Base-by-base conservation (phyloP, 305 asterid genomes). In the Fraxinus sp. region DNA sequence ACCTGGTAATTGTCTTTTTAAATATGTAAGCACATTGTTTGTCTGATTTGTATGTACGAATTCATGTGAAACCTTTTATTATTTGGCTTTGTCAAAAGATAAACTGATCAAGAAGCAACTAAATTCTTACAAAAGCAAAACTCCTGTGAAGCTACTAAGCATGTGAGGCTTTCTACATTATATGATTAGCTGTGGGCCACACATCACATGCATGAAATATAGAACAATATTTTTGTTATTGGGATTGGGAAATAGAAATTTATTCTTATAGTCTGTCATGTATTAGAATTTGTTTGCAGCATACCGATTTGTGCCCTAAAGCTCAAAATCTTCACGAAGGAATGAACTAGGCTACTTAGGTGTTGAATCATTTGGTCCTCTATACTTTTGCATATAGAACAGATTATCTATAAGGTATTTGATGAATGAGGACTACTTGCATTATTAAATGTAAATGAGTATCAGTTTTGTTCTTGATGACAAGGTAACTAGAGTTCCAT, bases 1-100 rank as follows among this genome's bases (percentile, higher is more conserved):
- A 95, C 90, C 80, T 95, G 98, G 99, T 95, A 90, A 75, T 88
- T 49, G 9, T 55, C 33, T 30, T 30, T 30, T 30, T 30, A 30
- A 30, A 30, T 52, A 30, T 11, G 24, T 14, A 11, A 28, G 4
- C 41, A 30, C 41, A 28, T 68, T 68, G 20, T 30, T 13, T 13
- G 20, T 70, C 41, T 70, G 22, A 70, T 30, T 70, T 28, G 39
- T 14, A 68, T 68, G 39, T 39, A 68, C 7, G 18, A 66, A 26
- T 66, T 28, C 30, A 9, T 66, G 16, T 2, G 35, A 24, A 64
- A 64, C 72, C 11, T 57, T 52, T 16, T 7, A 18, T 57, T 18
- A 6, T n/a, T 57, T 57, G 24, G 24, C 66, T 57, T 57, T 57
- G 20, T 57, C 66, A 5, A 57, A 57, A 57, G 66, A 57, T 52